These are phyloP conservation scores for Cyathus striatus DNA, from an alignment of 768 basidiomycete genomes.

Conservation along the genomic window DNA sequence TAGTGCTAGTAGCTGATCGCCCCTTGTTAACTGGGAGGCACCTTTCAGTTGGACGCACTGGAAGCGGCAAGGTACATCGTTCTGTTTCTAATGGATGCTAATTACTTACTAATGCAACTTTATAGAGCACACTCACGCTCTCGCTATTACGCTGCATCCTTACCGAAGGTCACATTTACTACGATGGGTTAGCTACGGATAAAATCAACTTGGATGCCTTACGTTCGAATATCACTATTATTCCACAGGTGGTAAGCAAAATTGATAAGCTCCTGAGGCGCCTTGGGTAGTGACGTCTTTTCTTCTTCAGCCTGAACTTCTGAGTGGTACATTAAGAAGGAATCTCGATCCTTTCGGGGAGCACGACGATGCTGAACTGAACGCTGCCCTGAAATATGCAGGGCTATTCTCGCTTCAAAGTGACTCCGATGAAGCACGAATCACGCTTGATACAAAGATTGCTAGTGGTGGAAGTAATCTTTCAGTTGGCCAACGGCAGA, in stretches of 20 bases:
- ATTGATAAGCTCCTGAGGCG: neutral
- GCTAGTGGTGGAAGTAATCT: conserved; percentile 55
- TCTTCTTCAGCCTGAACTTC: conserved; percentile 29
- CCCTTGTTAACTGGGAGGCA: neutral
- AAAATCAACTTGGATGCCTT: conserved; percentile 47
- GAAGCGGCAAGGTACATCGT: conserved; percentile 30
- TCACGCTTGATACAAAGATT: conserved; percentile 37
- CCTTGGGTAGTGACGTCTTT: neutral
- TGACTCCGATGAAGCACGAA: conserved; percentile 41
- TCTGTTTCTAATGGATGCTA: neutral
- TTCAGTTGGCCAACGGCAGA: conserved; percentile 66
- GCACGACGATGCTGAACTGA: conserved; percentile 36
- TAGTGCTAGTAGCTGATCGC: neutral
- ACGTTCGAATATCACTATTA: conserved; percentile 51
- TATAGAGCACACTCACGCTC: conserved; percentile 42
- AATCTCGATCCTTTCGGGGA: conserved; percentile 57
- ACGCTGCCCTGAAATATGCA: conserved; percentile 26
- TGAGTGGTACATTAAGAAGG: conserved; percentile 42
- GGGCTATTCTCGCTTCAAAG: conserved; percentile 25
- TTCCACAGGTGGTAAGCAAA: conserved; percentile 35
- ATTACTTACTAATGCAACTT: neutral
- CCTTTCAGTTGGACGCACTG: conserved; percentile 28
- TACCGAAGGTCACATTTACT: conserved; percentile 44
- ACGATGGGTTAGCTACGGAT: conserved; percentile 42
- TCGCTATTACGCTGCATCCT: conserved; percentile 51